Conservation (phyloP, 345 rosid species). For the Streptanthus diversifolius region DNA sequence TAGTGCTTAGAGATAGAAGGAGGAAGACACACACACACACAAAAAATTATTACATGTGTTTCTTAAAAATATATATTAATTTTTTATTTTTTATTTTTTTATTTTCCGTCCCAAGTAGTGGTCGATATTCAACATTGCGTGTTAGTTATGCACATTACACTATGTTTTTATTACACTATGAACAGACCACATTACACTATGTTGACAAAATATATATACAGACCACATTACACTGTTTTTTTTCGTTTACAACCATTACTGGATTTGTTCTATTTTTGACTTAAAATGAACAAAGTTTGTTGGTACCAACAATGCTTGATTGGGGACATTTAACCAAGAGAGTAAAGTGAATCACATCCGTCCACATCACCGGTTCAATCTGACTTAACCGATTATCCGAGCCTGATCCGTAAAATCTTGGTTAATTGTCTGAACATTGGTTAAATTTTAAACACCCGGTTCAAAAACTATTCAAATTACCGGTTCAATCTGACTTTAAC, state of each 20-base stretch:
- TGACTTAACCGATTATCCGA: not conserved
- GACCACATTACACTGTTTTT: not conserved
- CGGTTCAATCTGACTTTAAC: not conserved
- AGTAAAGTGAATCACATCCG: not conserved
- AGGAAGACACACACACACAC: not conserved
- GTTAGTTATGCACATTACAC: not conserved
- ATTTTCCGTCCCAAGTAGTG: conserved; percentile 19
- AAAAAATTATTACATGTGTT: not conserved
- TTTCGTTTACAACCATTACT: not conserved
- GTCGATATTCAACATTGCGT: conserved; percentile 15
- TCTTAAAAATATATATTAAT: not conserved
- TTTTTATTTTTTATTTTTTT: not conserved
- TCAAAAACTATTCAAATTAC: not conserved
- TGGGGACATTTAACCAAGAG: not conserved
- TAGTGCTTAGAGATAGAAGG: conserved; percentile 33
- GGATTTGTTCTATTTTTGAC: not conserved
- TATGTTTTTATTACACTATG: not conserved
- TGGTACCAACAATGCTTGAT: not conserved
- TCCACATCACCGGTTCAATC: not conserved
- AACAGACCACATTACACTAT: not conserved
- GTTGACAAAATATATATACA: not conserved
- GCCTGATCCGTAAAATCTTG: not conserved
- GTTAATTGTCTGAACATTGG: no score
- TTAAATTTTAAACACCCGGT: not conserved
- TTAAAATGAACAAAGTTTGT: not conserved